These are phyloP conservation scores for Nicotiana benthamiana DNA, from an alignment of 257 asterid genomes.

Conservation along the genomic window DNA sequence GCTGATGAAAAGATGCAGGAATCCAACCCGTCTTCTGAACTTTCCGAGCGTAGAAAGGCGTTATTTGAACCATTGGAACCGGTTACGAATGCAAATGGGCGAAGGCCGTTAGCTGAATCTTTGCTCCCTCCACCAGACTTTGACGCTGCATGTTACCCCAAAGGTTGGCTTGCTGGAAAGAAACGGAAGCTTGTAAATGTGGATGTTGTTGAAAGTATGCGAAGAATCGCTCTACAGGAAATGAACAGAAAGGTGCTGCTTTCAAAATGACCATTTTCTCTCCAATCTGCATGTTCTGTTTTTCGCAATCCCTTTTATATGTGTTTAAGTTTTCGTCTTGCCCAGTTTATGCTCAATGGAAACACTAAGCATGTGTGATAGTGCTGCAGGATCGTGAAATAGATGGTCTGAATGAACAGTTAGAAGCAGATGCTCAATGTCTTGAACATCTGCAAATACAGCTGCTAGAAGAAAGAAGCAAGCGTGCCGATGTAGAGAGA, in stretches of 20 bases:
- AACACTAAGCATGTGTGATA: background rate
- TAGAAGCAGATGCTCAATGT: constrained; percentile 78
- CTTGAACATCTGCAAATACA: constrained; percentile 88
- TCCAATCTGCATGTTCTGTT: background rate
- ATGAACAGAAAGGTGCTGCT: constrained; percentile 83
- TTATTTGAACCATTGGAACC: constrained; percentile 82
- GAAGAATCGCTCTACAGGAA: constrained; percentile 90
- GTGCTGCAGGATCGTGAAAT: constrained; percentile 88
- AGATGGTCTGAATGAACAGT: constrained; percentile 82
- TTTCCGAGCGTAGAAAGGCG: constrained; percentile 82
- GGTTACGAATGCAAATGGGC: constrained; percentile 25
- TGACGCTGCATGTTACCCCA: constrained; percentile 71
- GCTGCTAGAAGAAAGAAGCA: constrained; percentile 89
- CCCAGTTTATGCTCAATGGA: background rate
- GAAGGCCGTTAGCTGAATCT: constrained; percentile 60
- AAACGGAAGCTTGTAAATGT: constrained; percentile 91
- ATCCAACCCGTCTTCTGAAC: constrained; percentile 26
- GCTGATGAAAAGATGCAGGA: constrained; percentile 47
- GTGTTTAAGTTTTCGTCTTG: background rate
- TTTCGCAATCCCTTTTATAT: background rate
- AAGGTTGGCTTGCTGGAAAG: constrained; percentile 95
- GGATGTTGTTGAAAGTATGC: constrained; percentile 96
- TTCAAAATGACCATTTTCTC: background rate
- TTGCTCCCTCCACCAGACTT: constrained; percentile 94
- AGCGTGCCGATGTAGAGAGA: constrained; percentile 75